These are phyloP conservation scores for Penicillium silybi DNA, from an alignment of 495 filamentous ascomycete species.

Conservation along the genomic window DNA sequence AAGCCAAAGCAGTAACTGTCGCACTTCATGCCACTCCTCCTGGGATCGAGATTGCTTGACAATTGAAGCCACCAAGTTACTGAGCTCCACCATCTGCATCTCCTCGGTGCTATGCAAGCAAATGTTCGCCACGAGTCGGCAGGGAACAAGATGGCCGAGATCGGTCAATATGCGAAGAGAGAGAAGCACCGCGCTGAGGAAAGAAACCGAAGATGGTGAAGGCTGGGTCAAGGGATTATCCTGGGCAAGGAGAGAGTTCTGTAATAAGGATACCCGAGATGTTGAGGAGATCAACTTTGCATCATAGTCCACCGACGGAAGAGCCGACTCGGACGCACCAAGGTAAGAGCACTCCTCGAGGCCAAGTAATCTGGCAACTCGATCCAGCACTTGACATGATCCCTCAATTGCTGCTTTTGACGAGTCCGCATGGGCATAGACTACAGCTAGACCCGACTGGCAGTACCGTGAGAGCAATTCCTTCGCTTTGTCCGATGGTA, in stretches of 20 bases:
- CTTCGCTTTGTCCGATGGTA: slow-evolving; percentile 49
- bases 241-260: slow-evolving; percentile 53
- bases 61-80: slow-evolving; percentile 55
- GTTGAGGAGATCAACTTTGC: slow-evolving; percentile 36
- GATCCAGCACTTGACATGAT: slow-evolving; percentile 57
- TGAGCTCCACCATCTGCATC: slow-evolving; percentile 63
- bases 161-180: slow-evolving; percentile 63
- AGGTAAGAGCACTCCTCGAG: slow-evolving; percentile 50
- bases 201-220: slow-evolving; percentile 51
- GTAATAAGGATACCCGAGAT: slow-evolving; percentile 45
- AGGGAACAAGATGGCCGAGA: slow-evolving; percentile 55
- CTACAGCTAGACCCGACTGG: slow-evolving; percentile 65
- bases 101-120: slow-evolving; percentile 47
- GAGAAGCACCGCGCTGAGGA: slow-evolving; percentile 65
- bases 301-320: slow-evolving; percentile 34
- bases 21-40: slow-evolving; percentile 61
- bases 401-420: slow-evolving; percentile 56
- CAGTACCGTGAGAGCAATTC: slow-evolving; percentile 61
- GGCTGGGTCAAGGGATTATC: slow-evolving; percentile 68
- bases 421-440: slow-evolving; percentile 63
- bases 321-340: slow-evolving; percentile 12
- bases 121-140: slow-evolving; percentile 46
- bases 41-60: slow-evolving; percentile 54
- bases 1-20: slow-evolving; percentile 75
- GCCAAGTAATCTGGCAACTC: slow-evolving; percentile 56